Evolutionary conservation across 2,329 filamentous ascomycete species (phyloP), one percentile per base, ranked within the genome.

Genomic region (Botrytis tulipae): DNA sequence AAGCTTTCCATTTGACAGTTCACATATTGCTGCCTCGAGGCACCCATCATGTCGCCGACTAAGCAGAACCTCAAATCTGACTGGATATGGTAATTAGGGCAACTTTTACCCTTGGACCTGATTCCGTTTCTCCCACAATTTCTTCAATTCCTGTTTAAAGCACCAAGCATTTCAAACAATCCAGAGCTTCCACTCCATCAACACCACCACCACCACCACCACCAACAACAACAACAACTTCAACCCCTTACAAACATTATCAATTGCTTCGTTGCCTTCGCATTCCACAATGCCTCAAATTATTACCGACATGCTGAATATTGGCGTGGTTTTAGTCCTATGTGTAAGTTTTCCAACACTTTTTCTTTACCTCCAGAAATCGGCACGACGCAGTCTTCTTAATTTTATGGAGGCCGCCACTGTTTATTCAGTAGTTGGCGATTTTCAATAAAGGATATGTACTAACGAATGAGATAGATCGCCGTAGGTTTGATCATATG

Each of bases 361-460:
- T 12, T 54, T 6, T 4, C 32, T 54, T 67, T 12, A 7, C 18
- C 18, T 60, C n/a, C 10, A 12, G 20, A 54, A 32, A 25, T 40
- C 32, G 22, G 1, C 46, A 37, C 54, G 63, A 67, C n/a, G 63
- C 32, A 54, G 22, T 5, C 32, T 51, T 51, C 44, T 40, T 51
- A 10, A 4, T n/a, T 3, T 29, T 18, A 5, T n/a, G 9, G 16
- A 37, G 32, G 8, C 32, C 18, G 14, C 32, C 32, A 20, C 22
- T 37, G 4, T 48, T 40, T 22, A 29, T 29, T 67, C 32, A 54
- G 5, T 40, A 16, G 20, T 40, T n/a, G 5, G 20, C 16, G 0
- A 3, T 12, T 29, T 54, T 1, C 7, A n/a, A 16, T 5, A 22
- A n/a, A 1, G 2, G 20, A 9, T 22, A 7, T 4, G 10, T 40